Evolutionary conservation across 768 basidiomycete species (phyloP), one percentile per base, ranked within the genome.

Genomic region (Calocybe cyanea): DNA sequence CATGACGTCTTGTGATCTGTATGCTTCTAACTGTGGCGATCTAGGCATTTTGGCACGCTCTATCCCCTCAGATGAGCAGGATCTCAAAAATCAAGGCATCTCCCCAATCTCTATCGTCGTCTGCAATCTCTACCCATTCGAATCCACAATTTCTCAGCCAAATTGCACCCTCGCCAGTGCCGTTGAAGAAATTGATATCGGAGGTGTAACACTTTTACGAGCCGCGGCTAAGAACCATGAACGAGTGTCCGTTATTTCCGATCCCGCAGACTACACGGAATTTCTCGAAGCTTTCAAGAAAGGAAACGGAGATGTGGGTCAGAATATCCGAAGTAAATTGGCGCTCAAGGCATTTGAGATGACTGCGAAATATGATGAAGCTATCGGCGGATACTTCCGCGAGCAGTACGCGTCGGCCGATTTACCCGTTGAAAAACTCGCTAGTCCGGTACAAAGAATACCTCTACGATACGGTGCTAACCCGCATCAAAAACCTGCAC

Each of bases 151-250:
- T 62, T 78, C 94, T 0, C 81, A 85, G 56, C 89, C 92, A 0
- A 80, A 80, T 53, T 94, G 93, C 68, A 93, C 91, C 9, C 80
- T 97, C 49, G 81, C 90, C 2, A 86, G 87, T 38, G 95, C 95
- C 4, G 85, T 98, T 48, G 96, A 99, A 64, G 96, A 99, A 67
- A 87, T 99, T 55, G 96, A 99, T 67, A 98, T 99, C 46, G 96
- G 96, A 5, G 96, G 96, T 20, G 96, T 99, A 38, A 98, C 96
- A 5, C 84, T 99, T 7, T 82, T 98, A 38, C 87, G 96, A 33
- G 96, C 95, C 7, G 96, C 95, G 2, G 96, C 96, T 45, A 99
- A 99, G 70, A 99, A 99, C 66, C 96, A 98, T 69, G 88, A 76
- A 41, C 86, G 94, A 35, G 92, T 94, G 21, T 87, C 85, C 24